Evolutionary conservation across 2,329 filamentous ascomycete genomes (phyloP), one percentile per base, ranked within the genome.

Genomic region (Xylaria sp.): DNA sequence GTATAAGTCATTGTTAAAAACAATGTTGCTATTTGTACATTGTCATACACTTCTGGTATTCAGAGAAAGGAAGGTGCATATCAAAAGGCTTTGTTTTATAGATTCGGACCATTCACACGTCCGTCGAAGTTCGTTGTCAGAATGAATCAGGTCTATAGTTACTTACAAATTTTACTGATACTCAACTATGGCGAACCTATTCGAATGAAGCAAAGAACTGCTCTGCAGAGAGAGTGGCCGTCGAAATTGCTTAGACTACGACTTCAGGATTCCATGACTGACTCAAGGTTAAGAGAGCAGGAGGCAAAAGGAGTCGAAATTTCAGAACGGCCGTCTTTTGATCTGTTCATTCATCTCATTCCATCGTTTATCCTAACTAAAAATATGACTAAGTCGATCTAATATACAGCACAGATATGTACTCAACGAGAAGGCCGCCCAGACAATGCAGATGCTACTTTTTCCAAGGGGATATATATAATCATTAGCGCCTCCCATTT

Each of bases 261-360:
- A 23, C 15, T 40, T 11, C 6, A 59, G 38, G 28, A 28, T 48
- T 23, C 15, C 23, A 20, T 36, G 26, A 13, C 48, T n/a, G 6
- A 11, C 13, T 28, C 11, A 7, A 17, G 33, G 10, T n/a, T 23
- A 38, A 11, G 17, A 28, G 28, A 4, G 7, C 1, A 33, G 33
- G 33, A 33, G 33, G 10, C 33, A 3, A 46, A 33, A 40, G 11
- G 13, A 33, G 40, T 23, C 33, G n/a, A n/a, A 26, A 11, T 49
- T 13, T 44, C 7, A 23, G 6, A 38, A 28, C 6, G 54, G 53
- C n/a, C 4, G 6, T 53, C 44, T 48, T 64, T 33, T 20, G 31
- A 58, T 57, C 26, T 64, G 23, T 62, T 71, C 63, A 56, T 71
- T 59, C 63, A 65, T 60, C 49, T 69, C 67, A 59, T 71, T 59